Evolutionary conservation across 805 yeast species (phyloP).

Genomic region (Yamadazyma scolyti): DNA sequence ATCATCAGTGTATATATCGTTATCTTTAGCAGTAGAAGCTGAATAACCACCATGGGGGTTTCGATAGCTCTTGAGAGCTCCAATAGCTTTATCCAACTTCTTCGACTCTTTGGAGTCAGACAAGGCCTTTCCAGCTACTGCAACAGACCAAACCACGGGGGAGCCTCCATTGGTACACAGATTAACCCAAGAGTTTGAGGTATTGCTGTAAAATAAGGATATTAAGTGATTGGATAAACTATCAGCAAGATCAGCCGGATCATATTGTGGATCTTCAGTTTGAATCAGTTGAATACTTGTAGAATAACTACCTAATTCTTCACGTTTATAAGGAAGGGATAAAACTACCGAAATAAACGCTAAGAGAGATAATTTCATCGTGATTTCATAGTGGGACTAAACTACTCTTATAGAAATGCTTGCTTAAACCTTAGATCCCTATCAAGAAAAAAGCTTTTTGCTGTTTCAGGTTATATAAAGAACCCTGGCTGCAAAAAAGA

Average conservation of each 20-base stretch:
- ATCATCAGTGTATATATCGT: conserved; percentile 24
- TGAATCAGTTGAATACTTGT: conserved; percentile 9
- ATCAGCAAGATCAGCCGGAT: conserved; percentile 8
- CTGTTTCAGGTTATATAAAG: no score
- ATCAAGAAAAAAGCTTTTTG: no score
- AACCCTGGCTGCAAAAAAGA: conserved; percentile 10
- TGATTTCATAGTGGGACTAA: no score
- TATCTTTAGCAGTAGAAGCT: conserved; percentile 18
- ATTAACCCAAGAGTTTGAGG: conserved; percentile 12
- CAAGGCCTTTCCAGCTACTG: conserved; percentile 21
- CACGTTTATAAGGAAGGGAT: no score
- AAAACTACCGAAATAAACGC: no score
- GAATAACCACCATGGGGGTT: conserved; percentile 16
- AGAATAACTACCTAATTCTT: conserved; percentile 8
- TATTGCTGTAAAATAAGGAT: conserved; percentile 7
- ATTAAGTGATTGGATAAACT: conserved; percentile 4
- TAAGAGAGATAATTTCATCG: no score
- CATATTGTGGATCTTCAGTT: conserved; percentile 13
- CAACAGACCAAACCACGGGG: conserved; percentile 22
- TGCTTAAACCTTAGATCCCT: no score
- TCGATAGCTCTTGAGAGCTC: conserved; percentile 12
- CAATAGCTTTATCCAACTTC: conserved; percentile 7
- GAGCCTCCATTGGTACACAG: conserved; percentile 8
- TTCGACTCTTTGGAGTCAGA: conserved; percentile 6
- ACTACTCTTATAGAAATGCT: no score